Conservation (phyloP, 495 filamentous ascomycete species). For the Acidiella bohemica region DNA sequence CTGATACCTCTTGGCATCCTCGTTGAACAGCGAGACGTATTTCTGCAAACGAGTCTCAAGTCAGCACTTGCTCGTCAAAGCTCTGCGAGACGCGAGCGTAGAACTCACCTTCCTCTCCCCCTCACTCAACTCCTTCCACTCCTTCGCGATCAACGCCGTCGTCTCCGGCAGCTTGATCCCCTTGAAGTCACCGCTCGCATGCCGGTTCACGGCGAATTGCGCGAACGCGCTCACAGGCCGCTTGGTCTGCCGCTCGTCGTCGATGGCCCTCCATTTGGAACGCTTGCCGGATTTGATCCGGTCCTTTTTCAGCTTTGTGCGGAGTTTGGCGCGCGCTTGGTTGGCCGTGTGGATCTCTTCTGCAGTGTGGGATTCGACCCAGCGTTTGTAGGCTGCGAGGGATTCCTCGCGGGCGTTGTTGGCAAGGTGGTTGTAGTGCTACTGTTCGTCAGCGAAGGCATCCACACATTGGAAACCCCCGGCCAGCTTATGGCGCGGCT, state of each 20-base stretch:
- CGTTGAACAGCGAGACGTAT: neutral
- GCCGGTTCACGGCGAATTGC: conserved; percentile 37
- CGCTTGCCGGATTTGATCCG: conserved; percentile 33
- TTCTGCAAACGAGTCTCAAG: neutral
- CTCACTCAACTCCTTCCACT: conserved; percentile 44
- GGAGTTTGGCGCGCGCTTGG: conserved; percentile 41
- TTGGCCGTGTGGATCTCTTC: conserved; percentile 50
- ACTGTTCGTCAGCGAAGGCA: neutral
- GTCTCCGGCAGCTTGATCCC: conserved; percentile 24
- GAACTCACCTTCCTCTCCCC: conserved; percentile 43
- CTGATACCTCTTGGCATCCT: neutral
- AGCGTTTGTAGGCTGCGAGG: conserved; percentile 37
- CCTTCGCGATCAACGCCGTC: conserved; percentile 26
- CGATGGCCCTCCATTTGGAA: conserved; percentile 39
- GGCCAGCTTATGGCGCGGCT: too few species aligned
- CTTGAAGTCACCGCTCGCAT: conserved; percentile 35
- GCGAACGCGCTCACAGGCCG: conserved; percentile 28
- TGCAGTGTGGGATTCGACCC: conserved; percentile 45
- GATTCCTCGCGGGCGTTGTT: conserved; percentile 36
- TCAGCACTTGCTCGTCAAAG: neutral
- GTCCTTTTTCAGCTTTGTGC: conserved; percentile 4
- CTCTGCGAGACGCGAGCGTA: neutral
- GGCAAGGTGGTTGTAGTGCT: conserved; percentile 40
- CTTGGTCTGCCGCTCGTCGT: conserved; percentile 49
- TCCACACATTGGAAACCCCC: too few species aligned